Base-by-base conservation (phyloP, 2,329 filamentous ascomycete genomes). In the Penicillium fuscoglaucum region DNA sequence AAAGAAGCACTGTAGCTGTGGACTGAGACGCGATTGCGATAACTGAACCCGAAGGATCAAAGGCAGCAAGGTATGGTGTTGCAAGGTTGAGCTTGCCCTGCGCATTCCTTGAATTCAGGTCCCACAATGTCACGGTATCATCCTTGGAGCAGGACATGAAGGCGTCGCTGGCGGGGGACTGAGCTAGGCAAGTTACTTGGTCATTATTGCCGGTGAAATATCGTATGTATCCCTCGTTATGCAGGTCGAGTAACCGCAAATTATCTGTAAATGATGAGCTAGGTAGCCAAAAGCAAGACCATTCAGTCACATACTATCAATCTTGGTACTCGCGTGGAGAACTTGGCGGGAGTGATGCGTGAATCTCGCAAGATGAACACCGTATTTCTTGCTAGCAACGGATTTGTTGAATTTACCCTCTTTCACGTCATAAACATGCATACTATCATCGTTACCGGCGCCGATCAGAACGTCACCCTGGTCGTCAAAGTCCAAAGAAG, bases 401-500 rank as follows among this genome's bases (percentile, higher is more conserved):
- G 88, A 89, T 78, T 98, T 98, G 47, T 91, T 90, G 67, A 92
- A 88, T 60, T 90, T 90, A 5, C 95, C 95, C 64, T 96, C 92
- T 69, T 90, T 90, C 62, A 96, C 89, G 69, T 95, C 96, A 79
- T 96, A 99, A 33, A 99, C 88, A 71, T 98, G 93, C 62, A 99
- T 90, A 4, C 91, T 96, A 74, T 97, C 93, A 75, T 99, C 95
- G 78, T 91, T 92, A 66, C 93, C 90, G 6, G 92, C 91, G 0
- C 93, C 90, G 76, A 99, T 91, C 59, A 96, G 84, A 50, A 93
- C 90, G 75, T 97, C 92, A 74, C 95, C 95, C 44, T 90, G 89
- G 78, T 98, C 93, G 75, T 98, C 93, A 73, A 96, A 99, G 79
- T 99, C 93, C 68, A 99, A 85, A 1, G 93, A 98, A 9, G 95